phyloP scores from a whole-genome alignment of 345 rosid species.

The Melastoma malabathricum region DNA sequence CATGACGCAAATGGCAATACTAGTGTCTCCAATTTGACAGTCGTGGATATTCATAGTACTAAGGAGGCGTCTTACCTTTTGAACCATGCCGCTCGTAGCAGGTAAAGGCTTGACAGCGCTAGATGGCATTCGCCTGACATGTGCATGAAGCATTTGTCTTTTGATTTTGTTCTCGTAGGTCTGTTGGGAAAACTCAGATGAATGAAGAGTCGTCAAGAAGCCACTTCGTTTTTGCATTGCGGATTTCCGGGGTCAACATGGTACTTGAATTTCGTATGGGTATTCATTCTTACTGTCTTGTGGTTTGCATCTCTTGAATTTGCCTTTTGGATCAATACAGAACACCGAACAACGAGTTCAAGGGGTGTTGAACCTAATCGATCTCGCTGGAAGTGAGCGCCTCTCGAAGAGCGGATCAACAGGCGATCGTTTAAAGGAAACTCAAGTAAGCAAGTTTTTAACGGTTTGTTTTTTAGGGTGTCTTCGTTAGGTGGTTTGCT shows the following conservation, averaged over 20 bases:
- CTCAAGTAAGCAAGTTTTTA: conserved; percentile 39
- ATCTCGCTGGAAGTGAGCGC: conserved; percentile 99
- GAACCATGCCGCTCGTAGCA: conserved; percentile 78
- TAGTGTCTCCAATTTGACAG: conserved; percentile 59
- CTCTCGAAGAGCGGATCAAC: conserved; percentile 95
- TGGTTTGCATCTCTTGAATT: background rate
- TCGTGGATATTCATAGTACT: conserved; percentile 59
- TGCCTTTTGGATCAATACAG: conserved; percentile 18
- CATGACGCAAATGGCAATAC: conserved; percentile 78
- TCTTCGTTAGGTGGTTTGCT: background rate
- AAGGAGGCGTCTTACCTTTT: conserved; percentile 59
- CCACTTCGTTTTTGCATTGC: conserved; percentile 83
- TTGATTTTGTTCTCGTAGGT: conserved; percentile 23
- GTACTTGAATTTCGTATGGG: conserved; percentile 15
- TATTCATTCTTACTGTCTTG: background rate
- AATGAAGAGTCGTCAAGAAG: conserved; percentile 97
- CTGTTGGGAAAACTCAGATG: conserved; percentile 96
- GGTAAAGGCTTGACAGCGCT: conserved; percentile 21
- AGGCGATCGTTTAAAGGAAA: conserved; percentile 87
- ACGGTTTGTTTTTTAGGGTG: background rate
- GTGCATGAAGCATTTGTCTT: no score
- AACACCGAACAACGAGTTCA: conserved; percentile 94
- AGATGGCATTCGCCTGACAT: no score
- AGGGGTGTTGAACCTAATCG: conserved; percentile 90
- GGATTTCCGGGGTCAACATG: conserved; percentile 79